These are phyloP conservation scores for Cerrena zonata DNA, from an alignment of 1,284 basidiomycete genomes.

Conservation along the genomic window DNA sequence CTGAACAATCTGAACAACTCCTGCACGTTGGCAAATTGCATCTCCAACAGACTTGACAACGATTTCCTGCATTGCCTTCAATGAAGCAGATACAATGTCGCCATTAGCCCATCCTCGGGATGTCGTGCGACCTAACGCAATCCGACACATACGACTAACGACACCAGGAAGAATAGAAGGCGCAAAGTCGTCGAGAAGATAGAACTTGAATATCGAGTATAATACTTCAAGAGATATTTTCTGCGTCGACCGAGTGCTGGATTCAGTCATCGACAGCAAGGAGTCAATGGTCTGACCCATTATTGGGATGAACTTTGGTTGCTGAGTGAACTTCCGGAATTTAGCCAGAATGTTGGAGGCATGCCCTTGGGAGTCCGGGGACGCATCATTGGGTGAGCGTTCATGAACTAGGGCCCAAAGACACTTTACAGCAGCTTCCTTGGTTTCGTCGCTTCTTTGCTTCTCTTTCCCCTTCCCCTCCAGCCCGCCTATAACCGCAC, in stretches of 20 bases:
- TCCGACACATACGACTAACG: constrained; percentile 67
- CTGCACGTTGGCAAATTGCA: constrained; percentile 56
- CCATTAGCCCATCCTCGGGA: constrained; percentile 61
- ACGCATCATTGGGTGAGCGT: constrained; percentile 36
- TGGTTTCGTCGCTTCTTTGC: constrained; percentile 72
- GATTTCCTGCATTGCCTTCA: constrained; percentile 52
- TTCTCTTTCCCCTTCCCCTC: constrained; percentile 57
- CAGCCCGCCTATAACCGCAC: constrained; percentile 60
- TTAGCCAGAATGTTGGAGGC: constrained; percentile 26
- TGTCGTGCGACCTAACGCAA: constrained; percentile 46
- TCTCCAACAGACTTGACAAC: constrained; percentile 59
- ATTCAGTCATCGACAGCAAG: constrained; percentile 52
- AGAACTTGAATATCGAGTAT: constrained; percentile 48
- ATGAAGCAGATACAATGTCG: constrained; percentile 54
- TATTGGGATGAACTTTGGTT: constrained; percentile 60
- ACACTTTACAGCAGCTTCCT: constrained; percentile 55
- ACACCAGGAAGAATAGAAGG: constrained; percentile 79
- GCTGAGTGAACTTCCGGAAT: constrained; percentile 43
- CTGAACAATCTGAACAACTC: constrained; percentile 48
- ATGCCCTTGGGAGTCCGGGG: constrained; percentile 29
- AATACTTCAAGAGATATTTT: constrained; percentile 58
- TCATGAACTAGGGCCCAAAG: constrained; percentile 52
- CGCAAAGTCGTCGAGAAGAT: constrained; percentile 57
- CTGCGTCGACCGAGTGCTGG: constrained; percentile 58
- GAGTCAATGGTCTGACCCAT: constrained; percentile 79